These are phyloP conservation scores for Aspergillus clavatus DNA, from an alignment of 2,329 filamentous ascomycete species.

Conservation along the genomic window DNA sequence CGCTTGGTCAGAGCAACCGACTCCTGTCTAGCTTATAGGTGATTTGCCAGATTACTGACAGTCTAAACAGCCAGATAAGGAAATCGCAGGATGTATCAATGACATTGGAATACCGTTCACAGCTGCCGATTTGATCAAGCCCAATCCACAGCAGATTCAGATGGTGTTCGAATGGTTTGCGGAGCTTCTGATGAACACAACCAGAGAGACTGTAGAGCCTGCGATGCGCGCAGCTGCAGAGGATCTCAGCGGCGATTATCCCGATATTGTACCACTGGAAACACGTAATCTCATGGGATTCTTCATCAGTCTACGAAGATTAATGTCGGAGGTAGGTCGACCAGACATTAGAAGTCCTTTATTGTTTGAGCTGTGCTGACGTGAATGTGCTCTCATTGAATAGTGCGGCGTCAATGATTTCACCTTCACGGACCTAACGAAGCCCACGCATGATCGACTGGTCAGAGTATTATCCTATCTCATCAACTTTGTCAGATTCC, in stretches of 20 bases:
- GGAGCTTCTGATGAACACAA: slow-evolving; percentile 87
- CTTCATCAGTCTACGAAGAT: slow-evolving; percentile 73
- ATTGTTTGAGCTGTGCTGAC: background rate
- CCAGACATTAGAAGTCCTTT: background rate
- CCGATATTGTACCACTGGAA: slow-evolving; percentile 78
- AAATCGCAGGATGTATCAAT: slow-evolving; percentile 95
- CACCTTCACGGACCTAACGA: slow-evolving; percentile 85
- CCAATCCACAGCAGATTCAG: slow-evolving; percentile 89
- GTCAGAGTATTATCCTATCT: slow-evolving; percentile 96
- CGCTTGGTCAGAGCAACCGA: slow-evolving; percentile 44
- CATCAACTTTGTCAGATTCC: slow-evolving; percentile 98
- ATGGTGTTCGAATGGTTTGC: slow-evolving; percentile 98
- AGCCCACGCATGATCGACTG: slow-evolving; percentile 81
- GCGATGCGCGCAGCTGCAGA: slow-evolving; percentile 91
- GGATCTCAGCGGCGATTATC: slow-evolving; percentile 76
- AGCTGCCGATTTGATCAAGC: slow-evolving; percentile 82
- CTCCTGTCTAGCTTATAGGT: background rate
- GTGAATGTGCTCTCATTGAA: background rate
- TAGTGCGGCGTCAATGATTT: slow-evolving; percentile 91
- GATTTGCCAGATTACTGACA: slow-evolving; percentile 8
- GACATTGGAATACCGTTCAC: slow-evolving; percentile 92
- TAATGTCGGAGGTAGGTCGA: slow-evolving; percentile 61
- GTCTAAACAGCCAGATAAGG: slow-evolving; percentile 54
- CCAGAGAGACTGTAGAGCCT: slow-evolving; percentile 86
- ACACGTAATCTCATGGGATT: slow-evolving; percentile 95